Conservation (phyloP, 495 filamentous ascomycete genomes). For the Talaromyces adpressus region DNA sequence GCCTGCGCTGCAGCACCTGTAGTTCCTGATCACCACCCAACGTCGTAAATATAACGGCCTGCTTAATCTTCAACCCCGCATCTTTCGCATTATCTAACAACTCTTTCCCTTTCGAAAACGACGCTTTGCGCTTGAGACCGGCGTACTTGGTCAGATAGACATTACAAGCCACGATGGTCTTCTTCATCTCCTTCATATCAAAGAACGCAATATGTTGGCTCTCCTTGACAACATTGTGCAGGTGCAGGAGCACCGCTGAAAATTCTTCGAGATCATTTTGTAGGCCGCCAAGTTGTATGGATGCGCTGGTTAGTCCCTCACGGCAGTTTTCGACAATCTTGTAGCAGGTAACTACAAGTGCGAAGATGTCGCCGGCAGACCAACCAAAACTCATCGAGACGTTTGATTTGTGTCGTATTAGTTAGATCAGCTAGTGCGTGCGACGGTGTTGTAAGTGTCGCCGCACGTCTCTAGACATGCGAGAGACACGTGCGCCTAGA, state of each 20-base stretch:
- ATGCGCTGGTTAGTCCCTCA: slow-evolving; percentile 7
- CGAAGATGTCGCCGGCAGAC: slow-evolving; percentile 8
- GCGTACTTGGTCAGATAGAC: slow-evolving; percentile 2
- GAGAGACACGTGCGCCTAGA: not conserved
- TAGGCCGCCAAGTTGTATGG: not conserved
- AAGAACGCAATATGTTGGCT: slow-evolving; percentile 1
- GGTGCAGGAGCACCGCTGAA: not conserved
- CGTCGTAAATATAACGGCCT: not conserved
- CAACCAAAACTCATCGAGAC: slow-evolving; percentile 11
- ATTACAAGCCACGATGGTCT: not conserved
- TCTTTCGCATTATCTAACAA: not conserved
- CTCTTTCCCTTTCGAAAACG: slow-evolving; percentile 1
- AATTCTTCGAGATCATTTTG: slow-evolving; percentile 7
- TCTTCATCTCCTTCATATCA: slow-evolving; percentile 1
- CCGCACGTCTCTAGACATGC: not conserved
- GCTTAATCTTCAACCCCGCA: not conserved
- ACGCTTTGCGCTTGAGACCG: not conserved
- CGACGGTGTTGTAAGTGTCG: not conserved
- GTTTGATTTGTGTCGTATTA: not conserved
- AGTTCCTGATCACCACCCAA: slow-evolving; percentile 5
- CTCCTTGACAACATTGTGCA: not conserved
- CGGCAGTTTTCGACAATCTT: slow-evolving; percentile 4
- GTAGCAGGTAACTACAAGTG: slow-evolving; percentile 6
- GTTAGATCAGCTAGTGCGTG: not conserved
- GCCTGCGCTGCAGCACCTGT: not conserved